phyloP scores from a whole-genome alignment of 2,329 filamentous ascomycete genomes.

The Trichoderma atrobrunneum region DNA sequence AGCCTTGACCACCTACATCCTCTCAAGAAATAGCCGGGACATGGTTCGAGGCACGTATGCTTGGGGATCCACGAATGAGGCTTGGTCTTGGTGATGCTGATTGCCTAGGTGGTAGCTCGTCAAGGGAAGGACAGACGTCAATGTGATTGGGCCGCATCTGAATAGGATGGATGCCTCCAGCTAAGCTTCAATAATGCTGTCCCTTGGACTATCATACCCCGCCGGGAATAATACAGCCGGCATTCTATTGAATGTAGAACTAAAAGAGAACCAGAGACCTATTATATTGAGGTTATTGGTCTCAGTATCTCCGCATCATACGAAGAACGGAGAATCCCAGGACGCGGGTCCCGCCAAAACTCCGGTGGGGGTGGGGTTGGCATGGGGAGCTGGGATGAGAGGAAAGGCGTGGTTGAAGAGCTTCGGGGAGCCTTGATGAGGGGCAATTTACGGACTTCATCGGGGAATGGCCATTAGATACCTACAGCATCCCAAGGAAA shows the following conservation, averaged over 20 bases:
- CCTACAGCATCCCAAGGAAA: background rate
- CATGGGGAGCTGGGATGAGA: background rate
- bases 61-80: no score
- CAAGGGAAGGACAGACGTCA: background rate
- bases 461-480: background rate
- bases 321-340: background rate
- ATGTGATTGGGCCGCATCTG: background rate
- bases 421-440: background rate
- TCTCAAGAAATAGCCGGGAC: no score
- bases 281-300: no score
- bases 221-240: background rate
- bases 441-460: background rate
- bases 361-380: background rate
- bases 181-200: background rate
- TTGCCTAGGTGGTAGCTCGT: background rate
- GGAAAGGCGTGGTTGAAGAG: background rate
- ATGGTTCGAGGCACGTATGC: no score
- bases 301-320: background rate
- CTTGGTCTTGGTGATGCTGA: no score
- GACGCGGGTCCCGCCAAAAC: background rate
- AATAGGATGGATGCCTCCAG: background rate
- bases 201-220: background rate
- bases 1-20: no score
- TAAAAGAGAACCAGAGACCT: no score
- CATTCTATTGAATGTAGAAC: no score